Evolutionary conservation across 2,329 filamentous ascomycete genomes (phyloP).

Genomic region (Helminthosporium solani): DNA sequence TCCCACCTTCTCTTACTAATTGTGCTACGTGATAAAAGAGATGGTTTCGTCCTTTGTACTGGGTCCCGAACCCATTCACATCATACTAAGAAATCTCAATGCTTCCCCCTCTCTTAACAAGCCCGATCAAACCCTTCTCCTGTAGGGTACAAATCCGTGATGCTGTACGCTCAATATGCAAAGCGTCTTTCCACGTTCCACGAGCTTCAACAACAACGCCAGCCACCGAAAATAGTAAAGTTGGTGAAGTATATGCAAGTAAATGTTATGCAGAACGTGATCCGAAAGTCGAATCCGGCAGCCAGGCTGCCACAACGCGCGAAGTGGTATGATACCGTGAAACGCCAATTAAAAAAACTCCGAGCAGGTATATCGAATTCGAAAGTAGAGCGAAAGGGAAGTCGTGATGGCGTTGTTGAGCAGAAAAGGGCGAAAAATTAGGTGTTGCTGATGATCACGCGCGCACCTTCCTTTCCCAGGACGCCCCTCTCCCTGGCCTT

Average conservation of each 20-base stretch:
- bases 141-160: slow-evolving; percentile 2
- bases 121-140: background rate
- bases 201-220: slow-evolving; percentile 16
- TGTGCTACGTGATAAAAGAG: slow-evolving; percentile 2
- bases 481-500: slow-evolving; percentile 94
- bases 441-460: slow-evolving; percentile 54
- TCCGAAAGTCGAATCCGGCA: slow-evolving; percentile 1
- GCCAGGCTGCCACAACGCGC: slow-evolving; percentile 4
- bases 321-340: slow-evolving; percentile 20
- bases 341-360: slow-evolving; percentile 28
- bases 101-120: slow-evolving; percentile 6
- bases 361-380: slow-evolving; percentile 26
- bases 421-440: slow-evolving; percentile 18
- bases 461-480: slow-evolving; percentile 88
- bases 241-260: slow-evolving; percentile 17
- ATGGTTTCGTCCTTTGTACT: slow-evolving; percentile 3
- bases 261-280: slow-evolving; percentile 16
- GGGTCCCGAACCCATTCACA: slow-evolving; percentile 12
- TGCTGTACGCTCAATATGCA: slow-evolving; percentile 10
- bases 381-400: slow-evolving; percentile 26
- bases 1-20: slow-evolving; percentile 10
- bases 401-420: slow-evolving; percentile 27
- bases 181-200: slow-evolving; percentile 4
- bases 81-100: slow-evolving; percentile 4
- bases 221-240: slow-evolving; percentile 10